A percentile compares a stretch with the other conserved stretches of the same genome.
Evolutionary conservation across 768 basidiomycete genomes (phyloP).

Genomic region (Tulasnella calospora): DNA sequence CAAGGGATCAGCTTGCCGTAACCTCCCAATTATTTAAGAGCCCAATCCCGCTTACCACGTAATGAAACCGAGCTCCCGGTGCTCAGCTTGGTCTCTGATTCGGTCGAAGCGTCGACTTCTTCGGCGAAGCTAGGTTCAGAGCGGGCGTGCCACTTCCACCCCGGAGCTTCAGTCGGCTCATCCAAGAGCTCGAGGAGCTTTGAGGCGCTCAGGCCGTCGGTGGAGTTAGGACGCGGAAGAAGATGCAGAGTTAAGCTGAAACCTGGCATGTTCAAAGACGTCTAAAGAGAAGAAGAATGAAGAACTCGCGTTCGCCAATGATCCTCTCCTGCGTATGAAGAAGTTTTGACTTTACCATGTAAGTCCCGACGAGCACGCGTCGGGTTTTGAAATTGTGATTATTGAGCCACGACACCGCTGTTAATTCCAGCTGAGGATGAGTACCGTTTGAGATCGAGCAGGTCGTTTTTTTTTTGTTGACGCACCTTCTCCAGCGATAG

Average conservation of each 20-base stretch:
- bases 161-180: constrained; percentile 61
- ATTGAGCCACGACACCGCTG: constrained; percentile 33
- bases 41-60: background rate
- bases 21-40: too few relatives aligned
- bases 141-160: constrained; percentile 76
- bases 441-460: background rate
- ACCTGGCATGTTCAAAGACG: constrained; percentile 88
- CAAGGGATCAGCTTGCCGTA: background rate
- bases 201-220: constrained; percentile 37
- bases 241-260: constrained; percentile 80
- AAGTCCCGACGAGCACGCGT: constrained; percentile 70
- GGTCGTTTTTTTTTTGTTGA: constrained; percentile 31
- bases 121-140: constrained; percentile 33
- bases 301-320: background rate
- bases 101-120: background rate
- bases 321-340: background rate
- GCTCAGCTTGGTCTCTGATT: background rate
- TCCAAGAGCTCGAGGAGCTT: constrained; percentile 65
- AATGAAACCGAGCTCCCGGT: background rate
- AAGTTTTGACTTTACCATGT: constrained; percentile 49
- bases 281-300: constrained; percentile 33
- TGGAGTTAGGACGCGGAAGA: constrained; percentile 50
- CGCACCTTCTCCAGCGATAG: constrained; percentile 36
- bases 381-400: constrained; percentile 46
- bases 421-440: background rate